Conservation (phyloP, 2,329 filamentous ascomycete genomes). For the Fusarium mexicanum region DNA sequence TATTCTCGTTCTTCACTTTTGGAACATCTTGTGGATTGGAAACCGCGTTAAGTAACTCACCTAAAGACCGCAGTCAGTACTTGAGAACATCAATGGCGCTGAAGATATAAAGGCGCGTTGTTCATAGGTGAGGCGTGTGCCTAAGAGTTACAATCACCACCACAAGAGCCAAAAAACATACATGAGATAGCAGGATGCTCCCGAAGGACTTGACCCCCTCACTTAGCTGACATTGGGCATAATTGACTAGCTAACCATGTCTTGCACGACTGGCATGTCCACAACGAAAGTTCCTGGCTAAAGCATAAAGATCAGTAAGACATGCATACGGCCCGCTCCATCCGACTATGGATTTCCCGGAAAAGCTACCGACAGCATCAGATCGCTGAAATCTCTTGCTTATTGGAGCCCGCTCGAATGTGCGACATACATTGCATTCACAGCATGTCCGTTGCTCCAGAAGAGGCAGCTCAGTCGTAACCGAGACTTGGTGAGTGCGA, state of each 20-base stretch:
- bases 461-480: neutral
- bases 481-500: neutral
- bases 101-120: neutral
- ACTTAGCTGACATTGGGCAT: too few relatives aligned
- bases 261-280: neutral
- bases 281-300: neutral
- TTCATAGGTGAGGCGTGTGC: neutral
- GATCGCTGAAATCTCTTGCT: rapidly evolving
- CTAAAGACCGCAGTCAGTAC: rapidly evolving
- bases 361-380: neutral
- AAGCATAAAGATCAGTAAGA: neutral
- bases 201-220: rapidly evolving
- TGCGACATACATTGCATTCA: neutral
- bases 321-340: neutral
- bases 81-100: neutral
- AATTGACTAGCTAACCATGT: rapidly evolving
- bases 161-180: neutral
- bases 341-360: neutral
- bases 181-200: neutral
- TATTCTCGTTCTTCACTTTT: rapidly evolving
- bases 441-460: neutral
- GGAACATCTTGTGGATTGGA: neutral
- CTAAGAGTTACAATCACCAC: neutral
- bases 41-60: neutral
- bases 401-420: neutral